Evolutionary conservation across 768 basidiomycete genomes (phyloP).

Genomic region (Kwoniella pini): DNA sequence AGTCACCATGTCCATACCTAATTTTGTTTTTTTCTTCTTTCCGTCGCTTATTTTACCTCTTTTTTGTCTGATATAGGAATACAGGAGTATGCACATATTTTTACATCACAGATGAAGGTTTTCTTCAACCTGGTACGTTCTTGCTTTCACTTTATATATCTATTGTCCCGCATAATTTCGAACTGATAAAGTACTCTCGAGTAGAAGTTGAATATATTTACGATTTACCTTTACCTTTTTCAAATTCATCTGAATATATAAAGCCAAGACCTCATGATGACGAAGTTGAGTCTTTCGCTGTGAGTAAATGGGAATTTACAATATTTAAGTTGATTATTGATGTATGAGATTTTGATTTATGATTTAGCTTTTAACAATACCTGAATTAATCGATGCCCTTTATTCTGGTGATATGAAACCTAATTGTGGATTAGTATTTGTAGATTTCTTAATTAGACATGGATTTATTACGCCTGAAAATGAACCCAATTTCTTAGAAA

Average conservation of each 20-base stretch:
- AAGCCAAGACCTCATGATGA: constrained; percentile 78
- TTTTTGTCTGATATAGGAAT: constrained; percentile 42
- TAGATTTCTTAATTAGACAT: constrained; percentile 86
- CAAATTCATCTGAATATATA: constrained; percentile 56
- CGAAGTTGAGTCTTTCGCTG: constrained; percentile 92
- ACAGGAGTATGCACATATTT: constrained; percentile 81
- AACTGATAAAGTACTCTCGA: neutral
- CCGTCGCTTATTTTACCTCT: too few relatives aligned
- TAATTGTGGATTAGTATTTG: constrained; percentile 82
- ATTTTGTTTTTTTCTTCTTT: too few relatives aligned
- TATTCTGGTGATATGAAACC: constrained; percentile 79
- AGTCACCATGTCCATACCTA: too few relatives aligned
- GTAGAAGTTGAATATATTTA: constrained; percentile 84
- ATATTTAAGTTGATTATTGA: neutral
- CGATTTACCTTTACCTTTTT: constrained; percentile 70
- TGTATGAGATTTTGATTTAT: too few relatives aligned
- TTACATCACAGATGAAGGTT: constrained; percentile 68
- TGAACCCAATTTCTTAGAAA: constrained; percentile 78
- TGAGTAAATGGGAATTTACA: constrained; percentile 51
- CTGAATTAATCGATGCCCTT: constrained; percentile 67
- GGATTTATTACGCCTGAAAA: constrained; percentile 84
- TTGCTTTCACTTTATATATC: too few relatives aligned
- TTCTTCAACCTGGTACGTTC: constrained; percentile 62
- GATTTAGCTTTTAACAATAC: constrained; percentile 68
- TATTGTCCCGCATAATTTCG: too few relatives aligned